These are phyloP conservation scores for Cladophialophora bantiana DNA, from an alignment of 2,329 filamentous ascomycete genomes.

Conservation along the genomic window DNA sequence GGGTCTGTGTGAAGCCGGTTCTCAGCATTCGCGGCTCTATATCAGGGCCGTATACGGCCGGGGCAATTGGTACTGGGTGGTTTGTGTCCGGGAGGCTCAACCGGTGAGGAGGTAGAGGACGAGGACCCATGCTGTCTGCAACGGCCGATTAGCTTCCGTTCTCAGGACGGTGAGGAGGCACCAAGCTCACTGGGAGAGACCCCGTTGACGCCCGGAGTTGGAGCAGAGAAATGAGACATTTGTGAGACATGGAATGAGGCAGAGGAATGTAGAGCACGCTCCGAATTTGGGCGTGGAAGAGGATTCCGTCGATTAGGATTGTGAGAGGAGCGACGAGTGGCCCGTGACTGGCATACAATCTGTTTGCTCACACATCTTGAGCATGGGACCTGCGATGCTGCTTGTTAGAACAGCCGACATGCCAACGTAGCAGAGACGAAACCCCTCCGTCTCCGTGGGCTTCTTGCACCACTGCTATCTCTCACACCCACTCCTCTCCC, in stretches of 20 bases:
- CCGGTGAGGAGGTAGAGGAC: conserved; percentile 28
- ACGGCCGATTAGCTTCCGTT: conserved; percentile 14
- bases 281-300: conserved; percentile 37
- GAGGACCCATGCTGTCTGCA: conserved; percentile 30
- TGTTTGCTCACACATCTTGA: conserved; percentile 42
- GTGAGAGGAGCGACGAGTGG: conserved; percentile 40
- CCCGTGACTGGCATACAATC: conserved; percentile 40
- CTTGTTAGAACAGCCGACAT: conserved; percentile 19
- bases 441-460: background rate
- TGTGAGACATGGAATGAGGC: conserved; percentile 39
- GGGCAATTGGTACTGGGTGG: conserved; percentile 38
- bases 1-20: conserved; percentile 38
- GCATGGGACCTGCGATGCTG: conserved; percentile 39
- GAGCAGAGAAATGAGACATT: conserved; percentile 35
- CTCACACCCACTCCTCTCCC: background rate
- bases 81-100: conserved; percentile 37
- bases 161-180: background rate
- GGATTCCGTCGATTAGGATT: conserved; percentile 38
- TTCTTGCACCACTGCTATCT: background rate
- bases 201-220: conserved; percentile 33
- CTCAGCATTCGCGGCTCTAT: conserved; percentile 36
- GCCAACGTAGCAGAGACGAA: background rate
- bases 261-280: conserved; percentile 37
- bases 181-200: conserved; percentile 35
- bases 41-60: conserved; percentile 33